Evolutionary conservation across 257 asterid genomes (phyloP).

Genomic region (Scutellaria galericulata): DNA sequence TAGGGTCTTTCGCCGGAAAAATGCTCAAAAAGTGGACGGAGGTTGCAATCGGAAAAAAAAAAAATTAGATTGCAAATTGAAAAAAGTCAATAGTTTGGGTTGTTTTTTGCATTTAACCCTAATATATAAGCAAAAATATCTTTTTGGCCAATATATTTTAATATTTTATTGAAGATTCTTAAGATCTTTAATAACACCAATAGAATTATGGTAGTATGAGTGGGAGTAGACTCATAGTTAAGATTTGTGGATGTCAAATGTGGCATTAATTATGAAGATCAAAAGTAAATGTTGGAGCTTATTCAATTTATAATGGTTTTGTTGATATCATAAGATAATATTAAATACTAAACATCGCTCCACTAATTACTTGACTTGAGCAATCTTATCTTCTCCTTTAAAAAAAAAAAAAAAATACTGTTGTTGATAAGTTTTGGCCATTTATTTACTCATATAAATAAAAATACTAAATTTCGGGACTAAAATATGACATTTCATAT

Average conservation of each 20-base stretch:
- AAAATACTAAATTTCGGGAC: not conserved
- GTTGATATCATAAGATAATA: conserved; percentile 29
- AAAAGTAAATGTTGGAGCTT: conserved; percentile 21
- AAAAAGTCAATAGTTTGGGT: no score
- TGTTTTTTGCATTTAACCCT: no score
- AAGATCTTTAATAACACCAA: not conserved
- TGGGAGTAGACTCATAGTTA: conserved; percentile 8
- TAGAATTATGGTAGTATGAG: not conserved
- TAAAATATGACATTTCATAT: no score
- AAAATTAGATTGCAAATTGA: no score
- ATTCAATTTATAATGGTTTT: conserved; percentile 13
- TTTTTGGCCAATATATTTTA: no score
- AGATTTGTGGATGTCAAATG: not conserved
- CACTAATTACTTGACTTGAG: conserved; percentile 33
- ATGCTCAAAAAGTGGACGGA: no score
- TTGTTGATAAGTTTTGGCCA: conserved; percentile 25
- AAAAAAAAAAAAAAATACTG: not conserved
- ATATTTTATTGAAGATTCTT: no score
- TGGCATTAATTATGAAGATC: not conserved
- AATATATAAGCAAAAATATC: no score
- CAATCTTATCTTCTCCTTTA: conserved; percentile 4
- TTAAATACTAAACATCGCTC: conserved; percentile 22
- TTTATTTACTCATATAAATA: conserved; percentile 13
- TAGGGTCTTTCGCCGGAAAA: no score
- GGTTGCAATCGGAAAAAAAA: no score